Evolutionary conservation across 768 basidiomycete genomes (phyloP).

Genomic region (Russula earlei): DNA sequence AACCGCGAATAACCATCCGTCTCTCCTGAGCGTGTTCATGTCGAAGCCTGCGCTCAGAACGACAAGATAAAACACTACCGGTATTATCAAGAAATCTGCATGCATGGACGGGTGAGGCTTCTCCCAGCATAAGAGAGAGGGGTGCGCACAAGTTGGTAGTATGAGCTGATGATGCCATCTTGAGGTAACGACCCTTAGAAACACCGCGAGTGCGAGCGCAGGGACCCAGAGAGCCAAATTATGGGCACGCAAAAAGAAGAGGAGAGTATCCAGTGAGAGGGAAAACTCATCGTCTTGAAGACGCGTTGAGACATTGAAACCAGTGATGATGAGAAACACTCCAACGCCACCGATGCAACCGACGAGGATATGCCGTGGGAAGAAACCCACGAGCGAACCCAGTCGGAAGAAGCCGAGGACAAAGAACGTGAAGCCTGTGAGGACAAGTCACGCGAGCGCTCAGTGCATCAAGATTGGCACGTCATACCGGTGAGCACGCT

Average conservation of each 20-base stretch:
- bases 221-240: conserved; percentile 71
- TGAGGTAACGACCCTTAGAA: conserved; percentile 73
- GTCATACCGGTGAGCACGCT: conserved; percentile 73
- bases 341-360: conserved; percentile 97
- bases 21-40: conserved; percentile 45
- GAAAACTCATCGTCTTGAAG: conserved; percentile 71
- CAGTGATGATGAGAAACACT: conserved; percentile 83
- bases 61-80: conserved; percentile 74
- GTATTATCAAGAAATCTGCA: conserved; percentile 73
- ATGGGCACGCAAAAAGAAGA: conserved; percentile 55
- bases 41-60: conserved; percentile 55
- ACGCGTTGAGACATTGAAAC: conserved; percentile 77
- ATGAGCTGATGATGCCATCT: conserved; percentile 80
- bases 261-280: conserved; percentile 54
- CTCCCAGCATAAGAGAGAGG: conserved; percentile 14
- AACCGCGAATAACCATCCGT: conserved; percentile 86
- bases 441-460: not conserved
- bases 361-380: conserved; percentile 94
- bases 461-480: not conserved
- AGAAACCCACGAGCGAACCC: conserved; percentile 86
- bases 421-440: conserved; percentile 72
- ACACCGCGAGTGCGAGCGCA: conserved; percentile 64
- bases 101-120: not conserved
- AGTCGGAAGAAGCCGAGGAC: conserved; percentile 76
- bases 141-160: conserved; percentile 72